Percentiles rank a stretch among this genome's conserved stretches.
Conservation (phyloP, 495 filamentous ascomycete genomes). For the Penicillium coffeae region DNA sequence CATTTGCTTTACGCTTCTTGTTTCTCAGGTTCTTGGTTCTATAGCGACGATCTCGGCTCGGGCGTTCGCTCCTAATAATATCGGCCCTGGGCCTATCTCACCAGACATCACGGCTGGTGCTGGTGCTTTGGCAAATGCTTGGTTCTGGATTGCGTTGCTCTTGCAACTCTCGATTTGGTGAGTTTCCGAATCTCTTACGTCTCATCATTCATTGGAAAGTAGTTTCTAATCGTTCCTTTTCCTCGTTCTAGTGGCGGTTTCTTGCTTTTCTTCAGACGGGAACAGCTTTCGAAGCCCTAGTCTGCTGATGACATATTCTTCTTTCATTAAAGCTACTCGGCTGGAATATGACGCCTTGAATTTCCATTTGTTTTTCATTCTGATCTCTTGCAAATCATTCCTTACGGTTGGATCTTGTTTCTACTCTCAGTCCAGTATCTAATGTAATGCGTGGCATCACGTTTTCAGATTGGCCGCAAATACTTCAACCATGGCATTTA, state of each 20-base stretch:
- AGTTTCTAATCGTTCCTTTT: not conserved
- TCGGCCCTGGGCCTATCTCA: conserved; percentile 47
- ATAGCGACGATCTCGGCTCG: conserved; percentile 47
- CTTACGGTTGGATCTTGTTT: not conserved
- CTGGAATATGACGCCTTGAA: too few relatives aligned
- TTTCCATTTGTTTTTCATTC: too few relatives aligned
- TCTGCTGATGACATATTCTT: not conserved
- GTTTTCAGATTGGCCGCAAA: too few relatives aligned
- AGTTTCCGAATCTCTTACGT: conserved; percentile 9
- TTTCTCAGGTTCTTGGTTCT: conserved; percentile 49
- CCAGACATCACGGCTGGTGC: conserved; percentile 42
- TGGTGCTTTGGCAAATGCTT: conserved; percentile 50
- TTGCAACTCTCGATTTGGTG: conserved; percentile 61
- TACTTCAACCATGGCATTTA: too few relatives aligned
- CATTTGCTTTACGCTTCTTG: conserved; percentile 48
- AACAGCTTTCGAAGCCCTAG: conserved; percentile 65
- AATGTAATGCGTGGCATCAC: conserved; percentile 9
- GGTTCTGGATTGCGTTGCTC: conserved; percentile 64
- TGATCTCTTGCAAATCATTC: not conserved
- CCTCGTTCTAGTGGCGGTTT: conserved; percentile 51
- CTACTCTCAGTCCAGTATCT: conserved; percentile 5
- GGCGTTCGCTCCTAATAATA: conserved; percentile 44
- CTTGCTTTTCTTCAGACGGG: conserved; percentile 67
- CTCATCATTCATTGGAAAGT: not conserved
- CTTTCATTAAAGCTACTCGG: too few relatives aligned